Conservation (phyloP, 176 grass and related monocot species). For the Phragmites australis region DNA sequence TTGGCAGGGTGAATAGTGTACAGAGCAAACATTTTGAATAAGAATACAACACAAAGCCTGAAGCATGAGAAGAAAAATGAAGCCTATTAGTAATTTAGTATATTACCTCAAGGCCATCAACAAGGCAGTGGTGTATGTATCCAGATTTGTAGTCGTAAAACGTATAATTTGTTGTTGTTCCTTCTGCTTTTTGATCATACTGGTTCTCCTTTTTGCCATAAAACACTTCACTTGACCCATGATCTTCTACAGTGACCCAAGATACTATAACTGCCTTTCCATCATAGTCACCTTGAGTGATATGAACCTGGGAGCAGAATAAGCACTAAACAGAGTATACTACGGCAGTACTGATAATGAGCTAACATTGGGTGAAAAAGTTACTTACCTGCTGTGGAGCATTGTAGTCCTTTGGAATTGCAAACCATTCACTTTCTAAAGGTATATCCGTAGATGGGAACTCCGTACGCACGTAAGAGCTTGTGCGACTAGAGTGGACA, state of each 20-base stretch:
- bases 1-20: not conserved
- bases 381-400: slow-evolving; percentile 76
- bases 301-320: slow-evolving; percentile 67
- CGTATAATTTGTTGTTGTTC: slow-evolving; percentile 74
- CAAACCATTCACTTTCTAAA: slow-evolving; percentile 73
- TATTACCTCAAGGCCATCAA: slow-evolving; percentile 74
- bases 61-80: slow-evolving; percentile 20
- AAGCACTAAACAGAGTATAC: slow-evolving; percentile 1
- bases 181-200: slow-evolving; percentile 69
- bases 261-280: slow-evolving; percentile 89
- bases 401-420: slow-evolving; percentile 74
- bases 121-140: slow-evolving; percentile 91
- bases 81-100: not conserved
- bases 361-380: not conserved
- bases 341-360: not conserved
- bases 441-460: slow-evolving; percentile 84
- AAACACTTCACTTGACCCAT: slow-evolving; percentile 64
- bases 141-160: slow-evolving; percentile 95
- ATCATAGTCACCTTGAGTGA: slow-evolving; percentile 96
- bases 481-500: slow-evolving; percentile 60
- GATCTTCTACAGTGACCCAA: slow-evolving; percentile 76
- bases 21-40: slow-evolving; percentile 11
- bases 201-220: slow-evolving; percentile 63
- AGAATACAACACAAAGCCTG: slow-evolving; percentile 14
- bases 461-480: slow-evolving; percentile 70